phyloP scores from a whole-genome alignment of 2,329 filamentous ascomycete species.

The Fusarium euwallaceae region DNA sequence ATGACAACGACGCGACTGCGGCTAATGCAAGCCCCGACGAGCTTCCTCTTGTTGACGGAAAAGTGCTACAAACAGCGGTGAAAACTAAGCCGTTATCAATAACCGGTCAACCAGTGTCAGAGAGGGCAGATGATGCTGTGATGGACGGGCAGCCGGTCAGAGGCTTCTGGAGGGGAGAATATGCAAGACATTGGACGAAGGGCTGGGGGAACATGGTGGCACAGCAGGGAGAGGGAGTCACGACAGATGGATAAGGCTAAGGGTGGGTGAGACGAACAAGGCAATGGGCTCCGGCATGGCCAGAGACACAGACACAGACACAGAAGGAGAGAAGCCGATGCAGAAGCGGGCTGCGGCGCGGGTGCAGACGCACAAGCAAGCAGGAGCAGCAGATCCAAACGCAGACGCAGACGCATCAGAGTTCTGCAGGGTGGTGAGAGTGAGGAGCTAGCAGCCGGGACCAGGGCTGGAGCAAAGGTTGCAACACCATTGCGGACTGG shows the following conservation, averaged over 20 bases:
- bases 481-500: slow-evolving; percentile 30
- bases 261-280: slow-evolving; percentile 18
- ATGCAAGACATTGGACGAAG: slow-evolving; percentile 43
- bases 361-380: slow-evolving; percentile 24
- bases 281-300: slow-evolving; percentile 4
- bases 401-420: slow-evolving; percentile 17
- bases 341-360: slow-evolving; percentile 23
- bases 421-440: slow-evolving; percentile 26
- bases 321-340: slow-evolving; percentile 19
- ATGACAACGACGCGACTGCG: slow-evolving; percentile 30
- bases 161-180: slow-evolving; percentile 39
- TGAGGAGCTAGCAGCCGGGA: slow-evolving; percentile 34
- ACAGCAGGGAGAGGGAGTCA: slow-evolving; percentile 25
- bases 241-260: slow-evolving; percentile 18
- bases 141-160: slow-evolving; percentile 39
- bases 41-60: slow-evolving; percentile 14
- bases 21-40: slow-evolving; percentile 43
- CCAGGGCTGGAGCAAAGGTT: slow-evolving; percentile 38
- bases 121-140: slow-evolving; percentile 24
- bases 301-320: slow-evolving; percentile 9
- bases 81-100: slow-evolving; percentile 28
- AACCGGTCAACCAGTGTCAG: slow-evolving; percentile 26
- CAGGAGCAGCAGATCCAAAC: slow-evolving; percentile 8
- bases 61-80: slow-evolving; percentile 44
- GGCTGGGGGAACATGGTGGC: slow-evolving; percentile 32